Conservation (phyloP, 352 stramenopile genomes). For the Peronosclerospora sorghi region DNA sequence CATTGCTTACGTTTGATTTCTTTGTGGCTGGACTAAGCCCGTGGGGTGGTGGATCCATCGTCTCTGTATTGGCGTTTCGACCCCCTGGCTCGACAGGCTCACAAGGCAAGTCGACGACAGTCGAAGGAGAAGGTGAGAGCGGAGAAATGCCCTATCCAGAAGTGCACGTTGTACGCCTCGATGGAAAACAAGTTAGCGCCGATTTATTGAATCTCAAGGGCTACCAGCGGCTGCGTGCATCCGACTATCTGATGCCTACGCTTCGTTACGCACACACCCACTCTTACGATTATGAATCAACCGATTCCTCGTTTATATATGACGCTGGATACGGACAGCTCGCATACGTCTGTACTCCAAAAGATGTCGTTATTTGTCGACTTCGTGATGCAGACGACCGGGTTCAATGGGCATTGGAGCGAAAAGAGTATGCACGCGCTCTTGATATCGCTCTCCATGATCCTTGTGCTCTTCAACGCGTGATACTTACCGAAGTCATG, state of each 20-base stretch:
- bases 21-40: conserved; percentile 68
- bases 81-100: conserved; percentile 33
- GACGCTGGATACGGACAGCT: conserved; percentile 55
- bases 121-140: conserved; percentile 62
- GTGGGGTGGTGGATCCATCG: conserved; percentile 38
- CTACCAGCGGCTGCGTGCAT: conserved; percentile 60
- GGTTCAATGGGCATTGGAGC: conserved; percentile 52
- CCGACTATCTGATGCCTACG: conserved; percentile 75
- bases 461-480: conserved; percentile 35
- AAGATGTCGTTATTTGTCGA: conserved; percentile 79
- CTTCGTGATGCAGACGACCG: conserved; percentile 69
- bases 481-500: conserved; percentile 52
- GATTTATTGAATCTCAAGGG: conserved; percentile 67
- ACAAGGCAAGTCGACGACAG: conserved; percentile 24
- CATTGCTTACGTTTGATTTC: conserved; percentile 74
- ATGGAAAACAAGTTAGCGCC: conserved; percentile 80
- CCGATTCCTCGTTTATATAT: conserved; percentile 38
- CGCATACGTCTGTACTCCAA: conserved; percentile 72
- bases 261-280: conserved; percentile 41
- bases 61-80: conserved; percentile 64
- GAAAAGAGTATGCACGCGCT: conserved; percentile 48
- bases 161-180: conserved; percentile 79
- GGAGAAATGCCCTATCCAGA: conserved; percentile 72
- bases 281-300: conserved; percentile 10
- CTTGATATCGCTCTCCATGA: conserved; percentile 58